phyloP scores from a whole-genome alignment of 176 grass and related monocot genomes.

The Triticum monococcum region DNA sequence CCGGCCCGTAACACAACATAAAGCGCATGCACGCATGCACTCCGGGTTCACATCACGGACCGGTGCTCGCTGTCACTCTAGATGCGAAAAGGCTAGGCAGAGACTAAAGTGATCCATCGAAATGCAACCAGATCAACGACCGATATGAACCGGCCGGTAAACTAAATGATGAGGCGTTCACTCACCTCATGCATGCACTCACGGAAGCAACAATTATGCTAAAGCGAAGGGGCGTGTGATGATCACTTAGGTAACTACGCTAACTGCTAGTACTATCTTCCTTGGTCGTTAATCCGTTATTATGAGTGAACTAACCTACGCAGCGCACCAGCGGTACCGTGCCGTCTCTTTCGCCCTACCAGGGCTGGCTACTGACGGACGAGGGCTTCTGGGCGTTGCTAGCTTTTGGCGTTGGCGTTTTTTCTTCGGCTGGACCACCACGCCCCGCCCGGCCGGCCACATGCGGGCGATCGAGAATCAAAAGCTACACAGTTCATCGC shows the following conservation, averaged over 20 bases:
- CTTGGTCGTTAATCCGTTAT: background rate
- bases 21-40: slow-evolving; percentile 9
- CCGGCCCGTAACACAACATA: background rate
- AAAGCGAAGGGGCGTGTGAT: background rate
- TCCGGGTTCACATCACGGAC: background rate
- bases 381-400: background rate
- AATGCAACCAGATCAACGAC: background rate
- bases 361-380: background rate
- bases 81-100: background rate
- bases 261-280: background rate
- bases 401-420: slow-evolving; percentile 3
- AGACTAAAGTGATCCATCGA: background rate
- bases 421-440: background rate
- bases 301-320: background rate
- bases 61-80: background rate
- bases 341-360: slow-evolving; percentile 20
- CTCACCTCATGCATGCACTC: background rate
- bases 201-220: background rate
- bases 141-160: background rate
- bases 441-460: background rate
- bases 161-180: slow-evolving; percentile 17
- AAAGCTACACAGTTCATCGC: background rate
- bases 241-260: background rate
- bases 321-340: background rate
- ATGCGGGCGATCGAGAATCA: background rate